These are phyloP conservation scores for Solanum clarkiae DNA, from an alignment of 257 asterid genomes.

Conservation along the genomic window DNA sequence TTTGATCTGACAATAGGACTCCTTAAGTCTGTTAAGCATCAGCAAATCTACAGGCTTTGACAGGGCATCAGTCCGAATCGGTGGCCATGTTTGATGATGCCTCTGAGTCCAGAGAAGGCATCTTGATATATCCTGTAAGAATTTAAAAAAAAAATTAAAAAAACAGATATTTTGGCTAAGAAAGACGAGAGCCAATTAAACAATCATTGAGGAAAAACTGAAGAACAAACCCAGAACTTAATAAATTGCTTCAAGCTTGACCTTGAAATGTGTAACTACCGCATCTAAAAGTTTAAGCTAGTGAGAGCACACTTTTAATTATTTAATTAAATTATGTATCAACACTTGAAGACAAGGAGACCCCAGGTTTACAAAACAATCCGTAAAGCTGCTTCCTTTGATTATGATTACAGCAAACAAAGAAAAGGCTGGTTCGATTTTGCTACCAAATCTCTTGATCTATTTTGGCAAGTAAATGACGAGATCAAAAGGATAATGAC, in stretches of 20 bases:
- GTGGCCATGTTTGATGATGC: conserved; percentile 99
- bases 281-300: not conserved
- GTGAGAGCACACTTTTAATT: not conserved
- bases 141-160: not conserved
- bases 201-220: not conserved
- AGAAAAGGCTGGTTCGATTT: not conserved
- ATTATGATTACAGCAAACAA: not conserved
- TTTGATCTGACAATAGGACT: conserved; percentile 74
- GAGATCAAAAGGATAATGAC: not conserved
- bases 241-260: not conserved
- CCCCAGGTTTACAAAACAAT: not conserved
- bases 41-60: conserved; percentile 76
- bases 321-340: not conserved
- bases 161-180: not conserved
- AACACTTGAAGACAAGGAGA: not conserved
- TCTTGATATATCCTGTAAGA: conserved; percentile 81
- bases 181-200: not conserved
- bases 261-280: not conserved
- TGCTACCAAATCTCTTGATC: not conserved
- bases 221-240: not conserved
- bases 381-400: not conserved
- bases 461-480: not conserved
- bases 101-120: conserved; percentile 98
- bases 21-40: conserved; percentile 82
- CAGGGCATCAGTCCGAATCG: conserved; percentile 83